Conservation (phyloP, 108 stramenopile species). For the Cyclotella cryptica region DNA sequence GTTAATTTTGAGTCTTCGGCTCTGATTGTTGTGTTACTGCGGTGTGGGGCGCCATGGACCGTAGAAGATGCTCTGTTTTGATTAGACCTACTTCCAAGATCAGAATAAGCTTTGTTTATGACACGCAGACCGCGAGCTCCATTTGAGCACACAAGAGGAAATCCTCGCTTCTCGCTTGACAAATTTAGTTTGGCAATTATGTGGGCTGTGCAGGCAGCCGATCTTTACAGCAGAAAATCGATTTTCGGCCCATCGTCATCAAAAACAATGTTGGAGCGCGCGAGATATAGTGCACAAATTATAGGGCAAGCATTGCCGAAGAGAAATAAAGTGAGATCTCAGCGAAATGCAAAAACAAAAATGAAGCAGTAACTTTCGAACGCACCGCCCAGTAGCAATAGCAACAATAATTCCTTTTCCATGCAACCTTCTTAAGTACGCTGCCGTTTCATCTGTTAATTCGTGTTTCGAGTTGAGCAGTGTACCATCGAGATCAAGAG, state of each 20-base stretch:
- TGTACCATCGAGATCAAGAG: neutral
- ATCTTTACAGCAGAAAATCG: neutral
- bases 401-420: slow-evolving; percentile 51
- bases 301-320: too few relatives aligned
- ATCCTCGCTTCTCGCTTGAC: neutral
- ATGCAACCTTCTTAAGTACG: slow-evolving; percentile 56
- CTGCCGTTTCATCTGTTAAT: slow-evolving; percentile 52
- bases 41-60: neutral
- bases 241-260: neutral
- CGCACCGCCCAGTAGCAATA: slow-evolving; percentile 68
- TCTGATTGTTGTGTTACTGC: slow-evolving; percentile 4
- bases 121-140: slow-evolving; percentile 58
- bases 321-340: too few relatives aligned
- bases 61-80: neutral
- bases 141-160: slow-evolving; percentile 65
- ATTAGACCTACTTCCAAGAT: neutral
- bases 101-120: slow-evolving; percentile 7
- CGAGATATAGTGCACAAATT: neutral
- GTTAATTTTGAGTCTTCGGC: slow-evolving; percentile 25
- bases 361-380: neutral
- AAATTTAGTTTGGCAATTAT: slow-evolving; percentile 41
- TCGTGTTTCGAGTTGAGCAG: slow-evolving; percentile 45
- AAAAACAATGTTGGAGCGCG: neutral
- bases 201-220: slow-evolving; percentile 49
- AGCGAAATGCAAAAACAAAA: slow-evolving; percentile 1